Base-by-base conservation (phyloP, 768 basidiomycete species). In the Suillus spraguei region DNA sequence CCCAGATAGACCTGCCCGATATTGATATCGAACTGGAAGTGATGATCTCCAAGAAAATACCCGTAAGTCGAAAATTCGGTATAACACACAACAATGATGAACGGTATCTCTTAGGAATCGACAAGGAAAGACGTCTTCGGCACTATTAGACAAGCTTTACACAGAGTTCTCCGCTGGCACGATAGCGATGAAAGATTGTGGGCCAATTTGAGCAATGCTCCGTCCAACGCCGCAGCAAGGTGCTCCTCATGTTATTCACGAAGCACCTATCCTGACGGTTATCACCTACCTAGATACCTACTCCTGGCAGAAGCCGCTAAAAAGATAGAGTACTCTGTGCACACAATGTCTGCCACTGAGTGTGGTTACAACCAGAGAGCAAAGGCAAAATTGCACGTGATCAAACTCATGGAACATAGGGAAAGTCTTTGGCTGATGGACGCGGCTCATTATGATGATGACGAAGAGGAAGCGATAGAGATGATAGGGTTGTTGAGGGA, bases 341-440 rank as follows among this genome's bases (percentile, higher is more conserved):
- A 83, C 49, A 77, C 80, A 1, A 79, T 87, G 76, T 83, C 82
- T 17, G 80, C 80, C 49, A 87, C 85, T 0, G 65, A 70, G 10
- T 72, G 74, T 2, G 87, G 87, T 10, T 90, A 91, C 66, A 68
- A 69, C 17, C 64, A 50, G 6, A 81, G 82, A 3, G 68, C 81
- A 2, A 49, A 60, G 2, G 67, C 64, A 13, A 78, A 76, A 55
- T 65, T 78, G 5, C 69, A 70, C 0, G 77, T 72, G 5, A 76
- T 88, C n/a, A 70, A 66, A 14, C 67, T 65, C 16, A 70, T 84
- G 10, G 61, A 17, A 6, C 44, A 28, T 13, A 33, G 50, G 35
- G 42, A 70, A 11, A 63, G 71, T 8, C 60, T 68, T 2, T 68
- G 70, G 14, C 63, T 64, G 17, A 74, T 75, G 73, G 67, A 70